Evolutionary conservation across 208 protist genomes (phyloP).

Genomic region (Chromosphaera perkinsii): DNA sequence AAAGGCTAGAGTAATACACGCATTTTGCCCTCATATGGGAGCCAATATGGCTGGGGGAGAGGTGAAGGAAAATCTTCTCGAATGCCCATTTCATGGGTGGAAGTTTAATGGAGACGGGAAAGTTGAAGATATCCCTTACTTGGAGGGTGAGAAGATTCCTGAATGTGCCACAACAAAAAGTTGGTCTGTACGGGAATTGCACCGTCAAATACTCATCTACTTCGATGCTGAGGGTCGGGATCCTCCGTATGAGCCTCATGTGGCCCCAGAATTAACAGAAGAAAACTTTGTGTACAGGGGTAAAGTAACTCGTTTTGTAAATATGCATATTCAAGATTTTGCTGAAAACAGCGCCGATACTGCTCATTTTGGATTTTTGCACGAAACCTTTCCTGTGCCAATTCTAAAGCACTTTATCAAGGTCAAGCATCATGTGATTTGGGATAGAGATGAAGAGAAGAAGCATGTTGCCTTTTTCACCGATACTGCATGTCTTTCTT

Average conservation of each 20-base stretch:
- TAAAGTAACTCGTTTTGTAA: neutral
- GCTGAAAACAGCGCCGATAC: slow-evolving; percentile 22
- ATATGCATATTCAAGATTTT: slow-evolving; percentile 14
- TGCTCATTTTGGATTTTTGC: slow-evolving; percentile 10
- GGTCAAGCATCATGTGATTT: neutral
- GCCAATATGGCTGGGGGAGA: slow-evolving; percentile 22
- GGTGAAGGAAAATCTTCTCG: slow-evolving; percentile 13
- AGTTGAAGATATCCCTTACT: slow-evolving; percentile 16
- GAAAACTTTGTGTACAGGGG: neutral
- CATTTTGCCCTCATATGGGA: slow-evolving; percentile 37
- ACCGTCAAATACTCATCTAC: too few species aligned
- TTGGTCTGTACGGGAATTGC: too few species aligned
- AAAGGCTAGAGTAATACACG: slow-evolving; percentile 14
- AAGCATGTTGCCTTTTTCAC: neutral
- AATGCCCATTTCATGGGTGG: slow-evolving; percentile 31
- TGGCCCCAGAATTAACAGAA: neutral
- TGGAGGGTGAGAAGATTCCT: neutral
- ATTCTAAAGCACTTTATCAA: neutral
- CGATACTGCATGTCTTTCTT: neutral
- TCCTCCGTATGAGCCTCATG: neutral
- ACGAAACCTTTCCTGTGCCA: neutral
- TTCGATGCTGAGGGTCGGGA: neutral
- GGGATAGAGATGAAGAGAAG: neutral
- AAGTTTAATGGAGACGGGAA: slow-evolving; percentile 19
- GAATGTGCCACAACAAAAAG: too few species aligned